These are phyloP conservation scores for Sarcodon sp. DNA, from an alignment of 768 basidiomycete species.

Conservation along the genomic window DNA sequence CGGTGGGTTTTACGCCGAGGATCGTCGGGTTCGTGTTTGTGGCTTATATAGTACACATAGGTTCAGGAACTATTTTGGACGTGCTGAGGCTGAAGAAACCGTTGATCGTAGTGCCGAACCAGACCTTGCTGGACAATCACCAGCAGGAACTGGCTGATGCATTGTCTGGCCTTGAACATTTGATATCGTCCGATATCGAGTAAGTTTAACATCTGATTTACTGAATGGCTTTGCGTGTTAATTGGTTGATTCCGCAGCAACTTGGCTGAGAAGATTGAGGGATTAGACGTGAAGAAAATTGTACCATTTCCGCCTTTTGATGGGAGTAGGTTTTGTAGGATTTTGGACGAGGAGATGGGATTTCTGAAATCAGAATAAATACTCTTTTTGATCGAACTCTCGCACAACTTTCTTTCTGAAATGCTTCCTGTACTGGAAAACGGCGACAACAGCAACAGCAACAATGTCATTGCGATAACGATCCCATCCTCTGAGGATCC, in stretches of 20 bases:
- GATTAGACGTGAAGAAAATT: slow-evolving; percentile 30
- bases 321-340: slow-evolving; percentile 44
- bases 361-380: slow-evolving; percentile 26
- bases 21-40: neutral
- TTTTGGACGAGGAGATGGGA: slow-evolving; percentile 76
- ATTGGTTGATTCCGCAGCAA: slow-evolving; percentile 21
- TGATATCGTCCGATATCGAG: slow-evolving; percentile 44
- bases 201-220: slow-evolving; percentile 22
- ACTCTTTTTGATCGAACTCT: neutral
- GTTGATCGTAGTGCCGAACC: slow-evolving; percentile 83
- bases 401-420: neutral
- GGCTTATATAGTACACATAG: slow-evolving; percentile 28
- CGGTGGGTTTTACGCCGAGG: slow-evolving; percentile 34
- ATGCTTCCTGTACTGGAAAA: slow-evolving; percentile 7
- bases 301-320: slow-evolving; percentile 59
- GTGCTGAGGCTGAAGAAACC: slow-evolving; percentile 63
- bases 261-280: slow-evolving; percentile 39
- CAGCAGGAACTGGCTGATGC: slow-evolving; percentile 79
- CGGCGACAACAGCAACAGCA: neutral
- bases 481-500: slow-evolving; percentile 34
- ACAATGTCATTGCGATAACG: slow-evolving; percentile 8
- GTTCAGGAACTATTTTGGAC: slow-evolving; percentile 90
- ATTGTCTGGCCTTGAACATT: slow-evolving; percentile 42
- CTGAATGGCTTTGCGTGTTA: neutral
- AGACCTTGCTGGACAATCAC: slow-evolving; percentile 83